Base-by-base conservation (phyloP, 1,284 basidiomycete species). In the Apiotrichum montevideense region DNA sequence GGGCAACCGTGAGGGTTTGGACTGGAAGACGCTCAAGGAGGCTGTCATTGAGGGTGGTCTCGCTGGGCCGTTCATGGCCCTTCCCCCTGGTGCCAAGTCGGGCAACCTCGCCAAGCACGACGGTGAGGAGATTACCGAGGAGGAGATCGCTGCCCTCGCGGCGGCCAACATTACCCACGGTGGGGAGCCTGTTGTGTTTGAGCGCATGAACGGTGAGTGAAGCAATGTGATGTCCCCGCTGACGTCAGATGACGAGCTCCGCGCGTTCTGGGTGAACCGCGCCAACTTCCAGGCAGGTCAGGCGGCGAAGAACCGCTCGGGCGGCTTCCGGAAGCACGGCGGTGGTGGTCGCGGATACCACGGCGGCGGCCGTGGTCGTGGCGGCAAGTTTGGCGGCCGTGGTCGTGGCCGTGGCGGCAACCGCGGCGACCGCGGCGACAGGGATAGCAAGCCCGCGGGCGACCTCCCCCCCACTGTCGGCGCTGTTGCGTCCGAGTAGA, bases 261-360 rank as follows among this genome's bases (percentile, higher is more conserved):
- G 92, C 53, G 86, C 85, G 65, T 87, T 89, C 73, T 86, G 86
- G 67, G 87, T 91, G 64, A 81, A 85, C 9, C 84, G 86, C 21
- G 83, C 84, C 64, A 82, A 79, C 63, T 82, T 77, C 73, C 77
- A 80, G 56, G 81, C 77, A 11, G 72, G 73, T 47, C 72, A 73
- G 55, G 74, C 79, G 40, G 70, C 77, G 52, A 67, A 85, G 53
- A 85, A 86, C 44, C 85, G 87, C 56, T 80, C 87, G 33, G 66
- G 75, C 1, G 56, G 66, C 37, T 44, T 62, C 34, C 64, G 68
- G 33, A 55, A 65, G 7, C 55, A 73, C 10, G 69, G 77, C 1
- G 60, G 73, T 7, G 67, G 72, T 29, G 70, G 70, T 29, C 46
- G 66, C 37, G 58, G 68, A 4, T 46, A 46, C 10, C 35, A 48